Evolutionary conservation across 202 grass and related monocot species (phyloP).

Genomic region (Musa balbisiana): DNA sequence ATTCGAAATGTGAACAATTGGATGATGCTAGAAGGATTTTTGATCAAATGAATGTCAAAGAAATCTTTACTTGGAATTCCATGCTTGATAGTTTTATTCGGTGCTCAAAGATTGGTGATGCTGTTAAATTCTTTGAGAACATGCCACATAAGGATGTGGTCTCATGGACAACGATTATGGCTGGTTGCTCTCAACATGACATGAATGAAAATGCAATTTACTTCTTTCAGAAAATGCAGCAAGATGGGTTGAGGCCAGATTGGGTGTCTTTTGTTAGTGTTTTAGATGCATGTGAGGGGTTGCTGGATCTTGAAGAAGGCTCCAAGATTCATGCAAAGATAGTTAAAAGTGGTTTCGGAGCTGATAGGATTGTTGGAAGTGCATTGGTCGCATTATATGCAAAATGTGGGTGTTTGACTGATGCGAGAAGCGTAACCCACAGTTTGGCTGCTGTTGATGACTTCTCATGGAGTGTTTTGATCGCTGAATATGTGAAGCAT

Average conservation of each 20-base stretch:
- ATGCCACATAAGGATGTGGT: slow-evolving; percentile 24
- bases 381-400: slow-evolving; percentile 9
- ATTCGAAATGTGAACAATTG: slow-evolving; percentile 16
- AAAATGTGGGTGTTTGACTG: slow-evolving; percentile 22
- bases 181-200: slow-evolving; percentile 16
- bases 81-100: slow-evolving; percentile 22
- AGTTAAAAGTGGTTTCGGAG: slow-evolving; percentile 13
- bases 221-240: slow-evolving; percentile 5
- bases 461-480: slow-evolving; percentile 23
- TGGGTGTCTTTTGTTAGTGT: slow-evolving; percentile 14
- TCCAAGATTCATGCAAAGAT: slow-evolving; percentile 18
- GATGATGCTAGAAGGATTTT: slow-evolving; percentile 16
- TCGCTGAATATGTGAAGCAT: slow-evolving; percentile 26
- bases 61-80: slow-evolving; percentile 29
- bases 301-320: slow-evolving; percentile 21
- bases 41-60: slow-evolving; percentile 9
- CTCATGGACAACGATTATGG: slow-evolving; percentile 25
- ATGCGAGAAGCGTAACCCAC: slow-evolving; percentile 9
- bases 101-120: slow-evolving; percentile 16
- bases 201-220: slow-evolving; percentile 14
- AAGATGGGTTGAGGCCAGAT: slow-evolving; percentile 13
- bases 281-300: slow-evolving; percentile 17
- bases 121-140: slow-evolving; percentile 12
- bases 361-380: slow-evolving; percentile 24
- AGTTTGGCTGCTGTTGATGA: slow-evolving; percentile 24